Evolutionary conservation across 805 yeast genomes (phyloP).

Genomic region (Ogataea methylovora): DNA sequence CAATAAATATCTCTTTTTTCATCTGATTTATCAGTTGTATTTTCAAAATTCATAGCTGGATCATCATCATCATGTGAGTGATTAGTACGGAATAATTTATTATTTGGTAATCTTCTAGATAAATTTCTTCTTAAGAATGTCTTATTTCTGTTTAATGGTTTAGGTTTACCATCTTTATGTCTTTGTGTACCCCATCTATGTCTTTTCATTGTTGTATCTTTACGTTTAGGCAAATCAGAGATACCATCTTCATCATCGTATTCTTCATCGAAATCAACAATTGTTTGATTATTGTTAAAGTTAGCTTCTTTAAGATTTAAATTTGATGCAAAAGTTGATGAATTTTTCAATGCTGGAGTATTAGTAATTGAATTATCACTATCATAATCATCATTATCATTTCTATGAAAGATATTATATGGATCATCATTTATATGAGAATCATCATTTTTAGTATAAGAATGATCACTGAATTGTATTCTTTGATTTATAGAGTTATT

Average conservation of each 20-base stretch:
- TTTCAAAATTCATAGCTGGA: slow-evolving; percentile 17
- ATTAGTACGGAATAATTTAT: slow-evolving; percentile 9
- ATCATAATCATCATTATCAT: slow-evolving; percentile 6
- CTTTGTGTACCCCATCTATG: slow-evolving; percentile 91
- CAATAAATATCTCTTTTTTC: slow-evolving; percentile 44
- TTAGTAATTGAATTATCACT: slow-evolving; percentile 13
- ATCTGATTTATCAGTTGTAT: background rate
- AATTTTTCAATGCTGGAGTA: slow-evolving; percentile 16
- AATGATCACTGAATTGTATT: slow-evolving; percentile 3
- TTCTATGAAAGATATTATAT: slow-evolving; percentile 7
- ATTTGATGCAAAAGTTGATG: slow-evolving; percentile 7
- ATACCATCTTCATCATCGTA: slow-evolving; percentile 17
- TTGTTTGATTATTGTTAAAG: slow-evolving; percentile 12
- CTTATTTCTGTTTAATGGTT: slow-evolving; percentile 45
- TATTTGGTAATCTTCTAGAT: slow-evolving; percentile 13
- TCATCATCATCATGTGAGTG: slow-evolving; percentile 14
- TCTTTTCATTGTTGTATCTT: slow-evolving; percentile 56
- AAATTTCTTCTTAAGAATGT: slow-evolving; percentile 33
- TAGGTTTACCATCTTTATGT: slow-evolving; percentile 62
- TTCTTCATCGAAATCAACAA: slow-evolving; percentile 7
- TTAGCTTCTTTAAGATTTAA: slow-evolving; percentile 13
- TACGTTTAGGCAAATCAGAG: slow-evolving; percentile 20
- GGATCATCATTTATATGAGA: background rate
- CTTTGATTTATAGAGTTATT: slow-evolving; percentile 1
- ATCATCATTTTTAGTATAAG: slow-evolving; percentile 1